Evolutionary conservation across 1,139 yeast species (phyloP), one percentile per base, ranked within the genome.

Genomic region (Saccharomyces hybrid): DNA sequence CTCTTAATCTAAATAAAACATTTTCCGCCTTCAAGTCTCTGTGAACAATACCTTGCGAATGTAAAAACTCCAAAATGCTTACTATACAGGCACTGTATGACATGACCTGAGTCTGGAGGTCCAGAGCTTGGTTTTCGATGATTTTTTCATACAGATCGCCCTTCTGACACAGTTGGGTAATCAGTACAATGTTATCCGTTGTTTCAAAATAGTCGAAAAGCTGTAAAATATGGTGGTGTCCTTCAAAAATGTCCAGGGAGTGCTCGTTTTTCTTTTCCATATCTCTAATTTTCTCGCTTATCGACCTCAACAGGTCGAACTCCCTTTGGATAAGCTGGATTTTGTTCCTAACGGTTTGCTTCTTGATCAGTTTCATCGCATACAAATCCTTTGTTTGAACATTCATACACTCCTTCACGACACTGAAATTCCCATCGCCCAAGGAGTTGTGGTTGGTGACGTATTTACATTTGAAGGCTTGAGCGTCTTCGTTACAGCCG

Each of bases 11-110:
- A 63, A 89, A 78, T 53, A 90, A 73, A 55, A 90, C 80, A 63
- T 90, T 90, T 65, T 90, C 97, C 0, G 96, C 96, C 70, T 90
- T 90, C 57, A 90, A 76, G 67, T 90, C 97, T 54, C 97, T 77
- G 68, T 90, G 97, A 13, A 89, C 87, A 49, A 89, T 82, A 51
- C 83, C 82, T 60, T 85, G 83, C 6, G 75, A 70, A 69, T 89
- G 96, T 59, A 89, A 73, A 64, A 88, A 86, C 13, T 77, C 75
- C 49, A 90, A 73, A 0, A 95, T 93, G 11, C 78, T 72, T 13
- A 74, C 59, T 29, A 79, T 64, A 53, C 78, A 73, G 29, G 72
- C 70, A 49, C 78, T 67, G 52, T 77, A 71, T n/a, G 75, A 74
- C 9, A 70, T 73, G 1, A 82, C 81, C 55, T 80, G 82, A 1